Evolutionary conservation across 805 yeast genomes (phyloP).

Genomic region (Candida fluviatilis): DNA sequence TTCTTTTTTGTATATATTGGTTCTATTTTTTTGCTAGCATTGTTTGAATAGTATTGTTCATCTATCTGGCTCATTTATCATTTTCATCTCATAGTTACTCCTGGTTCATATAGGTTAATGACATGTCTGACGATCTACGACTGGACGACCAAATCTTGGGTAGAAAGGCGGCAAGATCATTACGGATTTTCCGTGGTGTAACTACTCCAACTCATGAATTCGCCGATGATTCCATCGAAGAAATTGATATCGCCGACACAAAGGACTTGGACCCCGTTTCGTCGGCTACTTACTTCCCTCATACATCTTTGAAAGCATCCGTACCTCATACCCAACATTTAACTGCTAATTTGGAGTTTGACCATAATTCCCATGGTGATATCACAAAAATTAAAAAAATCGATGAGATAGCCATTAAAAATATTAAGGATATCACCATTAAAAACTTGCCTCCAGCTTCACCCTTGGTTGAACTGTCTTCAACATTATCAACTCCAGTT

Average conservation of each 20-base stretch:
- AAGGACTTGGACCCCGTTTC: constrained; percentile 38
- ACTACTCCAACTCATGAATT: background rate
- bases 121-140: constrained; percentile 2
- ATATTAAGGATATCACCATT: background rate
- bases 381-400: constrained; percentile 18
- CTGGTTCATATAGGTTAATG: too few species aligned
- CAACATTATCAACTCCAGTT: background rate
- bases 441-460: background rate
- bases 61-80: too few species aligned
- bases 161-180: constrained; percentile 54
- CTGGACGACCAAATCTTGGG: constrained; percentile 28
- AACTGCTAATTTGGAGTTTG: constrained; percentile 49
- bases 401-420: background rate
- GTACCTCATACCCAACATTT: constrained; percentile 36
- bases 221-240: constrained; percentile 11
- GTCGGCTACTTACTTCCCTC: constrained; percentile 70
- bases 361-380: constrained; percentile 27
- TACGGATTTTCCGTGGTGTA: constrained; percentile 46
- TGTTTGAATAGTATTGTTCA: too few species aligned
- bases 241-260: constrained; percentile 1
- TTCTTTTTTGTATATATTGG: too few species aligned
- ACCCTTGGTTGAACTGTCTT: background rate
- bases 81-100: too few species aligned
- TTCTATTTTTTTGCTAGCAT: too few species aligned
- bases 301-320: constrained; percentile 20